phyloP scores from a whole-genome alignment of 768 basidiomycete genomes.

The Lactarius pseudohatsudake region DNA sequence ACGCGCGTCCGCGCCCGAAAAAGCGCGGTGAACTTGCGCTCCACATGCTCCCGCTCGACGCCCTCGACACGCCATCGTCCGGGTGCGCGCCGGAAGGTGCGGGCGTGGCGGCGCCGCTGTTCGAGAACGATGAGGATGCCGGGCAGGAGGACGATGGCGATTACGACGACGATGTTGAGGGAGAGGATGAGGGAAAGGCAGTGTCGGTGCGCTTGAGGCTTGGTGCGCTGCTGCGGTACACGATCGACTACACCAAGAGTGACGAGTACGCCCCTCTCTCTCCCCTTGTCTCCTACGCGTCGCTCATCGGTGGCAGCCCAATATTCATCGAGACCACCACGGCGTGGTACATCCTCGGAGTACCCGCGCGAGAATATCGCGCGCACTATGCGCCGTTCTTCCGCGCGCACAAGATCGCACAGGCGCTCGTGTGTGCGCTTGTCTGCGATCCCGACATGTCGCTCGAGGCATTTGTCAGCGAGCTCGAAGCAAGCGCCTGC shows the following conservation, averaged over 20 bases:
- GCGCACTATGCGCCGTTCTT: conserved; percentile 16
- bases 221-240: conserved; percentile 46
- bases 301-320: conserved; percentile 43
- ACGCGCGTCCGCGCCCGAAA: conserved; percentile 37
- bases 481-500: conserved; percentile 7
- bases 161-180: conserved; percentile 32
- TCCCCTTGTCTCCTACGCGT: neutral
- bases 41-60: conserved; percentile 45
- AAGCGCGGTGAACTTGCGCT: conserved; percentile 39
- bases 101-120: conserved; percentile 50
- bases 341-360: conserved; percentile 14
- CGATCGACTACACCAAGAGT: conserved; percentile 50
- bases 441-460: neutral
- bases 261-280: conserved; percentile 47
- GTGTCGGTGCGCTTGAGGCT: conserved; percentile 41
- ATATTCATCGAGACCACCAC: conserved; percentile 51
- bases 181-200: conserved; percentile 30
- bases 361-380: conserved; percentile 11
- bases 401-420: conserved; percentile 19
- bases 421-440: conserved; percentile 18
- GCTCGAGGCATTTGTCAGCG: conserved; percentile 5
- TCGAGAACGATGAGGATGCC: conserved; percentile 38
- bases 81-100: conserved; percentile 48
- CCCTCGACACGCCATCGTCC: conserved; percentile 37
- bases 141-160: conserved; percentile 36